Evolutionary conservation across 805 yeast genomes (phyloP).

Genomic region (Metschnikowia lachancei): DNA sequence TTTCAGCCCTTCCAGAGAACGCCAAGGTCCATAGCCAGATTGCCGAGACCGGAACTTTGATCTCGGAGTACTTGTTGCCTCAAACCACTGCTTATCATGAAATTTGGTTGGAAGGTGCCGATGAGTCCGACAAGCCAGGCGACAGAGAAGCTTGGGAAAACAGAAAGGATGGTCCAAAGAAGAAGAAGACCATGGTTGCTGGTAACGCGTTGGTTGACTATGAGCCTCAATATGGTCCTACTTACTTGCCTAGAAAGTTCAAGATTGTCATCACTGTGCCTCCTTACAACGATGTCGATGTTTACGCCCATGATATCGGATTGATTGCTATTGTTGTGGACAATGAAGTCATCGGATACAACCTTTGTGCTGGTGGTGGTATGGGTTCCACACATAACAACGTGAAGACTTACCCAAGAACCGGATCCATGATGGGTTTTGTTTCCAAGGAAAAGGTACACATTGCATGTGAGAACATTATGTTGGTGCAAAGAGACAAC

Average conservation of each 20-base stretch:
- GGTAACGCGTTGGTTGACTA: slow-evolving; percentile 78
- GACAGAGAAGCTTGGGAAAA: slow-evolving; percentile 62
- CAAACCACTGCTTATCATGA: slow-evolving; percentile 94
- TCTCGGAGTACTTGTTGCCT: slow-evolving; percentile 84
- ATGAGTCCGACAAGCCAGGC: slow-evolving; percentile 65
- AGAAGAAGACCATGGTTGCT: slow-evolving; percentile 78
- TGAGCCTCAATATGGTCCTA: slow-evolving; percentile 86
- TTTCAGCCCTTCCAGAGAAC: slow-evolving; percentile 83
- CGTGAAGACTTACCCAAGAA: slow-evolving; percentile 92
- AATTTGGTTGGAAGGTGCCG: slow-evolving; percentile 90
- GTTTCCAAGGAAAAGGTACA: slow-evolving; percentile 65
- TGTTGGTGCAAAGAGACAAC: slow-evolving; percentile 90
- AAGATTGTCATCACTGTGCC: slow-evolving; percentile 94
- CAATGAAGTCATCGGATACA: slow-evolving; percentile 70
- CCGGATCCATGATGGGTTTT: slow-evolving; percentile 85
- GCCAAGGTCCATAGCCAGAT: slow-evolving; percentile 79
- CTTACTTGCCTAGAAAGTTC: slow-evolving; percentile 92
- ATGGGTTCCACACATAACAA: slow-evolving; percentile 98
- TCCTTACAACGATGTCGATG: slow-evolving; percentile 95
- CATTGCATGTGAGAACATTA: slow-evolving; percentile 81
- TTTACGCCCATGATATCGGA: slow-evolving; percentile 93
- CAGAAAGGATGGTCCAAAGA: slow-evolving; percentile 72
- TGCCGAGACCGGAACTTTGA: slow-evolving; percentile 54
- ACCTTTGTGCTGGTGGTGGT: slow-evolving; percentile 94
- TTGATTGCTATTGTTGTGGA: slow-evolving; percentile 79